Evolutionary conservation across 169 alveolate species (phyloP).

Genomic region (Cryptosporidium tyzzeri): DNA sequence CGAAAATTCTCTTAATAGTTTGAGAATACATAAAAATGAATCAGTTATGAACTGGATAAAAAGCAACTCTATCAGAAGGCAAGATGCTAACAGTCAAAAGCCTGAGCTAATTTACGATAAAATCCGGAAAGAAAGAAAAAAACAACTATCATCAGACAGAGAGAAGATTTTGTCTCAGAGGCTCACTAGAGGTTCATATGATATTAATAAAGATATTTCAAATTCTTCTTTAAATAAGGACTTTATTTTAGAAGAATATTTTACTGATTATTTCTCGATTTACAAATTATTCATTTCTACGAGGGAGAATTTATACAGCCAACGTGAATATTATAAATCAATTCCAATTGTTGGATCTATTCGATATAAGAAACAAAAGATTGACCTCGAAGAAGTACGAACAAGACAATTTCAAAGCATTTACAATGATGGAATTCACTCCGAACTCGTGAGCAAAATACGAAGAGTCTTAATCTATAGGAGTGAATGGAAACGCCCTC

Average conservation of each 20-base stretch:
- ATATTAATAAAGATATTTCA: constrained; percentile 8
- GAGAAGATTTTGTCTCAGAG: constrained; percentile 25
- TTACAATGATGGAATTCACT: constrained; percentile 24
- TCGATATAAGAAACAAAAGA: constrained; percentile 13
- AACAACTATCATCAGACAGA: not conserved
- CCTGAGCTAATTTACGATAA: not conserved
- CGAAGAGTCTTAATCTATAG: constrained; percentile 61
- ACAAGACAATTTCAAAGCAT: constrained; percentile 60
- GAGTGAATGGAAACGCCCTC: constrained; percentile 75
- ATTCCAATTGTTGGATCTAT: constrained; percentile 57
- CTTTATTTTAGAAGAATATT: not conserved
- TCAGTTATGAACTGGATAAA: constrained; percentile 73
- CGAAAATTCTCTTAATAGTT: not conserved
- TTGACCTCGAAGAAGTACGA: constrained; percentile 49
- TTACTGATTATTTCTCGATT: not conserved
- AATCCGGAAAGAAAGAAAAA: not conserved
- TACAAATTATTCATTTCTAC: constrained; percentile 27
- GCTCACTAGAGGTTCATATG: not conserved
- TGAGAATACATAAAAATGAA: not conserved
- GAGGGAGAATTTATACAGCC: not conserved
- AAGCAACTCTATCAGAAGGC: not conserved
- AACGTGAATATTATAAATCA: constrained; percentile 35
- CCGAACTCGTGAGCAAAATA: constrained; percentile 10
- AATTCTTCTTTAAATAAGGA: not conserved
- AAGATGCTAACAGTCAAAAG: not conserved